phyloP scores from a whole-genome alignment of 306 rosid genomes.

The Begonia fuchsioides region DNA sequence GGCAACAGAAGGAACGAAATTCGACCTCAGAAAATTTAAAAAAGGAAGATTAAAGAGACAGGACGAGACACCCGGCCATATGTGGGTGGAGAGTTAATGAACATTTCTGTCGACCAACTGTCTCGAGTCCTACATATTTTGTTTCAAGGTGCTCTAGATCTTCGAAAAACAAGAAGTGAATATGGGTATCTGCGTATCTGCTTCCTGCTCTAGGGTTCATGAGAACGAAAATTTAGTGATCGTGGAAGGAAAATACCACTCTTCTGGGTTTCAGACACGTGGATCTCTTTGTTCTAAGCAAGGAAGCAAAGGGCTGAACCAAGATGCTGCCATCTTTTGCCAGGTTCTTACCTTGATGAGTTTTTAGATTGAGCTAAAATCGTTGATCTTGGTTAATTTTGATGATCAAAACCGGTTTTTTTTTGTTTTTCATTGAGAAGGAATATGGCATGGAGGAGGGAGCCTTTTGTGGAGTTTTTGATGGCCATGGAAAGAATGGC shows the following conservation, averaged over 20 bases:
- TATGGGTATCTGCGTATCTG: neutral
- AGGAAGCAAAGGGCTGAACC: constrained; percentile 63
- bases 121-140: too few species aligned
- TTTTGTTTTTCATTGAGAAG: constrained; percentile 11
- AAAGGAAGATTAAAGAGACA: too few species aligned
- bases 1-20: too few species aligned
- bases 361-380: neutral
- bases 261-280: constrained; percentile 8
- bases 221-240: constrained; percentile 5
- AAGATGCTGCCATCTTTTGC: constrained; percentile 52
- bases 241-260: constrained; percentile 9
- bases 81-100: too few species aligned
- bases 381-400: neutral
- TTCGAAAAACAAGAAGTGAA: neutral
- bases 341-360: constrained; percentile 24
- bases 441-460: constrained; percentile 34
- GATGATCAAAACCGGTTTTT: neutral
- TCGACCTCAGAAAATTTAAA: too few species aligned
- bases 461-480: constrained; percentile 52
- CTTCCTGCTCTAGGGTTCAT: neutral
- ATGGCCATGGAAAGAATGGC: constrained; percentile 75
- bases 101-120: too few species aligned
- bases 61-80: too few species aligned
- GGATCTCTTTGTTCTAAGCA: constrained; percentile 36
- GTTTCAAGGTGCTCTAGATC: too few species aligned